phyloP scores from a whole-genome alignment of 1,139 yeast genomes.

The Yamadazyma mexicana region DNA sequence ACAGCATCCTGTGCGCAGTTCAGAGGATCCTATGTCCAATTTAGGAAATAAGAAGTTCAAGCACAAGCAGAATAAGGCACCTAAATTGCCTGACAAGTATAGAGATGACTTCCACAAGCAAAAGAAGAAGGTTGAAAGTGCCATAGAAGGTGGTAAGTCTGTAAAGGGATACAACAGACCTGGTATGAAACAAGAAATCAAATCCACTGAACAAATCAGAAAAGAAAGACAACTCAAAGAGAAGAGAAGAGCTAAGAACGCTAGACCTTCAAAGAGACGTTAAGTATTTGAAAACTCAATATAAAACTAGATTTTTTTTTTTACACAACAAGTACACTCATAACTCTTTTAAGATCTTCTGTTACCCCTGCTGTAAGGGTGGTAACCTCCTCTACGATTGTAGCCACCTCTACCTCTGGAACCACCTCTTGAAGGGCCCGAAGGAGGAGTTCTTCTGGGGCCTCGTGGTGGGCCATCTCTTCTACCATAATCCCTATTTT shows the following conservation, averaged over 20 bases:
- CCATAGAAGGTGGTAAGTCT: conserved; percentile 69
- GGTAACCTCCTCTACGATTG: conserved; percentile 25
- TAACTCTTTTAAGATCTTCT: background rate
- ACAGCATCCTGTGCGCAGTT: conserved; percentile 29
- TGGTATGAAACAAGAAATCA: conserved; percentile 61
- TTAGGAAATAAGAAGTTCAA: conserved; percentile 51
- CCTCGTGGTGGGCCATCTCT: conserved; percentile 42
- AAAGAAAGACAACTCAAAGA: conserved; percentile 72
- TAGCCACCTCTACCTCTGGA: conserved; percentile 25
- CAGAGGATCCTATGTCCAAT: conserved; percentile 15
- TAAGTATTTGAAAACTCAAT: conserved; percentile 12
- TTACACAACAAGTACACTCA: background rate
- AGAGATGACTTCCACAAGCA: conserved; percentile 87
- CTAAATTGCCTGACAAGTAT: conserved; percentile 82
- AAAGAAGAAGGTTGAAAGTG: conserved; percentile 79
- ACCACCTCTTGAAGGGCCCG: conserved; percentile 29
- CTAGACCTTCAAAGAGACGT: conserved; percentile 58
- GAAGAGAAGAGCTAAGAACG: conserved; percentile 80
- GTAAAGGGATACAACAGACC: conserved; percentile 69
- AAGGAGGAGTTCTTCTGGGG: conserved; percentile 28
- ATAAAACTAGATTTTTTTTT: too few relatives aligned
- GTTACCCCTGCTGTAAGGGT: conserved; percentile 31
- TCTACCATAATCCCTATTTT: conserved; percentile 21
- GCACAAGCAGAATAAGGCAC: conserved; percentile 77
- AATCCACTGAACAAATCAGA: conserved; percentile 72